These are phyloP conservation scores for Wilcoxina mikolae DNA, from an alignment of 495 filamentous ascomycete genomes.

Conservation along the genomic window DNA sequence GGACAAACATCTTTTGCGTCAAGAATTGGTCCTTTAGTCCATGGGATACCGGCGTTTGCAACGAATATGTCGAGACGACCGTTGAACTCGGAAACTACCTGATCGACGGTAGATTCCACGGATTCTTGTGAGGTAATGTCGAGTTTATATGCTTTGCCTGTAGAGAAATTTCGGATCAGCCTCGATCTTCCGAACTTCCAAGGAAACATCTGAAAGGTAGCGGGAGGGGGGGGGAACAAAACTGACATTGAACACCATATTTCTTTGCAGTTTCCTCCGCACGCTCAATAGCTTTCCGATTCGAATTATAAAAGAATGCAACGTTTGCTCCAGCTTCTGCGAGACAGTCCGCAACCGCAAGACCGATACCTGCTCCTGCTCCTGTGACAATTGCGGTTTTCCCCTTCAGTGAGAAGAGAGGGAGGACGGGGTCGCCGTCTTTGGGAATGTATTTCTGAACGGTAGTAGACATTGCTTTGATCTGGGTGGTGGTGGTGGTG, in stretches of 20 bases:
- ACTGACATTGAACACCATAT: constrained; percentile 66
- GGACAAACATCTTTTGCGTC: constrained; percentile 37
- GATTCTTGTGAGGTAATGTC: constrained; percentile 45
- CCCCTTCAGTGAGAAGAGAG: constrained; percentile 72
- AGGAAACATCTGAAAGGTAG: too few species aligned
- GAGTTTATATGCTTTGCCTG: constrained; percentile 65
- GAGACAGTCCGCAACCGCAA: constrained; percentile 56
- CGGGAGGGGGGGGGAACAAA: background rate
- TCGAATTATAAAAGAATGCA: constrained; percentile 73
- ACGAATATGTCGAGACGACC: constrained; percentile 65
- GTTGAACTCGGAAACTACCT: constrained; percentile 50
- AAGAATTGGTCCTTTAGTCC: constrained; percentile 53
- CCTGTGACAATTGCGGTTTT: constrained; percentile 76
- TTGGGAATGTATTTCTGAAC: constrained; percentile 35
- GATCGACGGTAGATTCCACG: constrained; percentile 44
- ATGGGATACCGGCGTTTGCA: constrained; percentile 64
- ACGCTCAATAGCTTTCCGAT: constrained; percentile 52
- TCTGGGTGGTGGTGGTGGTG: background rate
- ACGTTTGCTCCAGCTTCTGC: constrained; percentile 82
- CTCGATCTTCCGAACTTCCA: too few species aligned
- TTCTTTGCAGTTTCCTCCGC: constrained; percentile 57
- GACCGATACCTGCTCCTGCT: constrained; percentile 67
- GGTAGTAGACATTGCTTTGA: background rate
- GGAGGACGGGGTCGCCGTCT: constrained; percentile 44
- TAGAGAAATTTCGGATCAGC: background rate